phyloP scores from a whole-genome alignment of 306 rosid genomes.

The Rosa rugosa region DNA sequence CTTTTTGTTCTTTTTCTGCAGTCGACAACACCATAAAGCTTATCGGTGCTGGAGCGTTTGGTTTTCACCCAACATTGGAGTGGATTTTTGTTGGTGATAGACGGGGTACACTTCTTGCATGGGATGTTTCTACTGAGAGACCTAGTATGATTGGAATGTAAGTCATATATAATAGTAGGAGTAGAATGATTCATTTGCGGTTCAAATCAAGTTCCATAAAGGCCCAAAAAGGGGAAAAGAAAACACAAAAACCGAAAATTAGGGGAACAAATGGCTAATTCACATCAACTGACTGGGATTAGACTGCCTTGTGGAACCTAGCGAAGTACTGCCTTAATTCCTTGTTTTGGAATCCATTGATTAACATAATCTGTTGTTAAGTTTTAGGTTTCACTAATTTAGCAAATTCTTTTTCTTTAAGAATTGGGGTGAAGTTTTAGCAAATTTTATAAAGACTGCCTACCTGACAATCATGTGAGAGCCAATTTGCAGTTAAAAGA shows the following conservation, averaged over 20 bases:
- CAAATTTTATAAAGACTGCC: background rate
- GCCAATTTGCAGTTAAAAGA: background rate
- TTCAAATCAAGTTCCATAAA: conserved; percentile 3
- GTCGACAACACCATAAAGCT: conserved; percentile 94
- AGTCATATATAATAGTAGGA: conserved; percentile 44
- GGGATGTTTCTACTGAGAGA: conserved; percentile 96
- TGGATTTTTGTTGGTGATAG: conserved; percentile 99
- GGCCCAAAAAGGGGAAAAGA: background rate
- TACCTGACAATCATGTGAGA: background rate
- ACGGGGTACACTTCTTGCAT: conserved; percentile 90
- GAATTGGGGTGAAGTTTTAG: background rate
- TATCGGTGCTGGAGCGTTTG: conserved; percentile 91
- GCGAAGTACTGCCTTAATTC: background rate
- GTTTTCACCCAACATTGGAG: conserved; percentile 97
- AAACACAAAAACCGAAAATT: background rate
- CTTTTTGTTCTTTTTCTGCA: conserved; percentile 36
- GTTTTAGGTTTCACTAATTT: background rate
- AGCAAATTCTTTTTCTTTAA: background rate
- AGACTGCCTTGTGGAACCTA: background rate
- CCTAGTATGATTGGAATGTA: conserved; percentile 98
- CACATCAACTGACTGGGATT: background rate
- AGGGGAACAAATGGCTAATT: background rate
- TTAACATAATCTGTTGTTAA: background rate
- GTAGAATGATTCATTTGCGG: background rate
- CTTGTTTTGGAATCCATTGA: background rate